These are phyloP conservation scores for Cercospora sp. DNA, from an alignment of 2,329 filamentous ascomycete genomes.

Conservation along the genomic window DNA sequence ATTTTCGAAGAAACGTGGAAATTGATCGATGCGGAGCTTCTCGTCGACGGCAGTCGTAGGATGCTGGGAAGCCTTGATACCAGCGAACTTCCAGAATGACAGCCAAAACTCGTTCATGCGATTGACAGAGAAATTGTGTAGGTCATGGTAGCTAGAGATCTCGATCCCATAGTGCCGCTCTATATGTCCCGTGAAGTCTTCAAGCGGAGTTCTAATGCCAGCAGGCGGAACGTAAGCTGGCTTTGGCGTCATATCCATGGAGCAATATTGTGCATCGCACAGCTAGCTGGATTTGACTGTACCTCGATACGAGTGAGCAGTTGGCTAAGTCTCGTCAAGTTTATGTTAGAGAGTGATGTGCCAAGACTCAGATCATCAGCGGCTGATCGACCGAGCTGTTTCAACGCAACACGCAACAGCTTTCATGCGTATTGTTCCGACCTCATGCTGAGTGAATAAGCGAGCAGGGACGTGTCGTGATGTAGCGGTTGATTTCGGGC, in stretches of 20 bases:
- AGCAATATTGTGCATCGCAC: neutral
- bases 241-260: neutral
- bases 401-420: neutral
- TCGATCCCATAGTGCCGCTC: neutral
- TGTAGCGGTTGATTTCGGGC: neutral
- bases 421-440: neutral
- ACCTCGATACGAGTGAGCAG: neutral
- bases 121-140: slow-evolving; percentile 19
- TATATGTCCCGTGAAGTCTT: slow-evolving; percentile 17
- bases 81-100: slow-evolving; percentile 19
- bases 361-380: neutral
- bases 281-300: neutral
- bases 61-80: slow-evolving; percentile 18
- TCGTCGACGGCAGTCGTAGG: slow-evolving; percentile 4
- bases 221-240: slow-evolving; percentile 15
- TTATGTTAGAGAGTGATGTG: neutral
- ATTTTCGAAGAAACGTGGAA: slow-evolving; percentile 19
- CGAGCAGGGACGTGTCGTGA: neutral
- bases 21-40: slow-evolving; percentile 11
- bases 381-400: neutral
- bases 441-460: neutral
- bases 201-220: slow-evolving; percentile 16
- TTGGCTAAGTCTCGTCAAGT: neutral
- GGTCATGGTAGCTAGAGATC: slow-evolving; percentile 13
- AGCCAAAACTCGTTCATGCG: slow-evolving; percentile 25